Evolutionary conservation across 2,329 filamentous ascomycete genomes (phyloP).

Genomic region (Biscogniauxia sp.): DNA sequence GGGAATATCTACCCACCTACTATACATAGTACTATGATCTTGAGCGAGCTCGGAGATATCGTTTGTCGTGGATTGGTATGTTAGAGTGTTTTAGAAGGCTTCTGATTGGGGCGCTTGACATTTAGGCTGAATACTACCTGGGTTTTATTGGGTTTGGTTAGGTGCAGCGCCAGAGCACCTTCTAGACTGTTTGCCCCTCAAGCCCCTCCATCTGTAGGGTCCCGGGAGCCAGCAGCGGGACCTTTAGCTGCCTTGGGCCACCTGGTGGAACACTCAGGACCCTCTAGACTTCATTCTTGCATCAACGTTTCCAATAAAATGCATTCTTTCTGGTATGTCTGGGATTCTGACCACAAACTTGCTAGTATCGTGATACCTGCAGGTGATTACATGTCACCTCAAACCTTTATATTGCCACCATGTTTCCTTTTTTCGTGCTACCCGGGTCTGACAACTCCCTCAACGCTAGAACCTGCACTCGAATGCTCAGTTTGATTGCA

Average conservation of each 20-base stretch:
- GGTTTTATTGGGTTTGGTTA: slow-evolving; percentile 2
- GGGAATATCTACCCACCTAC: too few species aligned
- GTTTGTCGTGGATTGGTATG: slow-evolving; percentile 1
- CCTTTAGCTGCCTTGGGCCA: too few species aligned
- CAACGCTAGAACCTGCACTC: neutral
- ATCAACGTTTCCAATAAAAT: slow-evolving; percentile 12
- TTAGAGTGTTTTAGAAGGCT: slow-evolving; percentile 3
- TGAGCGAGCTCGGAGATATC: neutral
- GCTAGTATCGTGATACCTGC: neutral
- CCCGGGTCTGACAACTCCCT: neutral
- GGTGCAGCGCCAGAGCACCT: neutral
- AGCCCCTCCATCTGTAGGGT: too few species aligned
- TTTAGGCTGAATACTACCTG: slow-evolving; percentile 21
- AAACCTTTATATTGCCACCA: slow-evolving; percentile 4
- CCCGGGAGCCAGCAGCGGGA: too few species aligned
- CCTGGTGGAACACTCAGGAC: slow-evolving; percentile 6
- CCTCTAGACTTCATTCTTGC: slow-evolving; percentile 15
- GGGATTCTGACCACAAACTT: slow-evolving; percentile 5
- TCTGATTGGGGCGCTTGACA: slow-evolving; percentile 15
- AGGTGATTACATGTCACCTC: neutral
- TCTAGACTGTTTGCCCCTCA: neutral
- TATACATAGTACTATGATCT: neutral
- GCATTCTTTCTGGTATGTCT: slow-evolving; percentile 2
- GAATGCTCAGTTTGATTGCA: neutral
- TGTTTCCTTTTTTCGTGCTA: slow-evolving; percentile 1